Conservation (phyloP, 371 early-diverging fungal genomes). For the Mucor piriformis region DNA sequence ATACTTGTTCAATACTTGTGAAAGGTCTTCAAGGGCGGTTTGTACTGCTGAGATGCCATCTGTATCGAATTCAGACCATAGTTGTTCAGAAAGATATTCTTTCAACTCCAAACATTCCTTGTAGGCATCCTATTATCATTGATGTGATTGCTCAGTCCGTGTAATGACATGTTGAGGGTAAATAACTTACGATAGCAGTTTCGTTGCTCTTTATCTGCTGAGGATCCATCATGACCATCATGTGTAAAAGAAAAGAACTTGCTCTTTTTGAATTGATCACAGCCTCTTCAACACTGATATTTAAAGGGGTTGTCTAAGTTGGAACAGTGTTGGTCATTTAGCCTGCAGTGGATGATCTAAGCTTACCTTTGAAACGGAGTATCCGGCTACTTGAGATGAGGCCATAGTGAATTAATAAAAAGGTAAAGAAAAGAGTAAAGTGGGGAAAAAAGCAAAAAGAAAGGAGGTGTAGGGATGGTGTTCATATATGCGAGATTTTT, state of each 20-base stretch:
- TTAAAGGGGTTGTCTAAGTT: conserved; percentile 29
- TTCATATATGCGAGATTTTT: too few species aligned
- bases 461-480: background rate
- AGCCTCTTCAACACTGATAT: conserved; percentile 38
- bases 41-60: conserved; percentile 37
- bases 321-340: too few species aligned
- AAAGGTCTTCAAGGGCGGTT: conserved; percentile 35
- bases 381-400: conserved; percentile 31
- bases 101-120: conserved; percentile 39
- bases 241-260: conserved; percentile 34
- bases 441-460: background rate
- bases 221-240: conserved; percentile 41
- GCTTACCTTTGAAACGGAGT: conserved; percentile 26
- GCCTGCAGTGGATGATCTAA: too few species aligned
- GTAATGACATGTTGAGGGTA: too few species aligned
- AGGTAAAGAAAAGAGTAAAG: conserved; percentile 1
- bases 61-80: conserved; percentile 44
- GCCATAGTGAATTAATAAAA: conserved; percentile 1
- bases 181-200: conserved; percentile 35
- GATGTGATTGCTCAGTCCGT: too few species aligned
- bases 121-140: conserved; percentile 45
- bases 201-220: conserved; percentile 40
- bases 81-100: conserved; percentile 45
- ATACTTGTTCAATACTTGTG: conserved; percentile 28
- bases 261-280: conserved; percentile 28